Base-by-base conservation (phyloP, 129 eudicot genomes). In the Flaveria brownii region DNA sequence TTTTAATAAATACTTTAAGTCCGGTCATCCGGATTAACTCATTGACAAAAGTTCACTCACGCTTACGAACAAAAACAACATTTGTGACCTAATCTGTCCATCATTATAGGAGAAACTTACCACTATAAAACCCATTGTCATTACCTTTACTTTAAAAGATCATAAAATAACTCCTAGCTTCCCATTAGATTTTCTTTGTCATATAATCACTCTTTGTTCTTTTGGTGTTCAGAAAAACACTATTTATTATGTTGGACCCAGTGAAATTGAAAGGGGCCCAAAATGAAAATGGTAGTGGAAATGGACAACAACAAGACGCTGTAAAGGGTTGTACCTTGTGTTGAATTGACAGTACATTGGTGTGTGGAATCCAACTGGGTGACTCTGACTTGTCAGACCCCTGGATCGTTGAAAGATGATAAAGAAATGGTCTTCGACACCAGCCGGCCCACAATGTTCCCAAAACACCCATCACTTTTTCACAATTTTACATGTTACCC, bases 361-460 rank as follows among this genome's bases (percentile, higher is more conserved):
- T 73, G 78, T 80, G 75, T 80, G 83, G 79, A 66, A 39, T 73
- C 79, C 83, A 73, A 80, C 78, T 71, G 59, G 63, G 52, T 62
- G 81, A 68, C 69, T 67, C 68, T 77, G 80, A 46, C 73, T 39
- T 79, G 73, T 64, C 78, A 64, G 82, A 78, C 51, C 63, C 63
- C 62, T 56, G 76, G 52, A 33, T 79, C 74, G 57, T 51, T 68
- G 20, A 80, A 79, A 76, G 66, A 67, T 66, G 49, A 47, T 64
- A 73, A 73, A 71, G 82, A 78, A 69, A 30, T 80, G 73, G 83
- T 50, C 71, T 62, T 11, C 6, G 49, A 20, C 72, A 49, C 61
- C 64, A 72, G 83, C 83, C 83, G 83, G 79, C 83, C 83, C 83
- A 52, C 68, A 33, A 7, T 63, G 52, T 79, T 79, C 23, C 10